These are phyloP conservation scores for Jatropha curcas DNA, from an alignment of 345 rosid genomes.

Conservation along the genomic window DNA sequence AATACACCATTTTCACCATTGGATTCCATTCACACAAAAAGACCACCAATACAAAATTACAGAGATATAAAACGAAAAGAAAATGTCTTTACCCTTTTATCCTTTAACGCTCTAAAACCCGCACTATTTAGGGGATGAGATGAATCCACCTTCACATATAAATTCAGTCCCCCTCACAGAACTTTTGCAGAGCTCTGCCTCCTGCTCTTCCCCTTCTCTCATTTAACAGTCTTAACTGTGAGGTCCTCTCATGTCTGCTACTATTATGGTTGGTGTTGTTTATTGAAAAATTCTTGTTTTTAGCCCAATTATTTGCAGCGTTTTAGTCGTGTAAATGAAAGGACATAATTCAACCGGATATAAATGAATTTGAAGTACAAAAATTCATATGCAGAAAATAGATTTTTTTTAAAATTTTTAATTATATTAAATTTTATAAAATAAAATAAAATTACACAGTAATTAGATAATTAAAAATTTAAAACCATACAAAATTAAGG, in stretches of 20 bases:
- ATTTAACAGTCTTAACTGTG: background rate
- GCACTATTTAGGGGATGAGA: constrained; percentile 21
- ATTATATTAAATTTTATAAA: no score
- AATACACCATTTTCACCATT: constrained; percentile 11
- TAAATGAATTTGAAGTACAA: no score
- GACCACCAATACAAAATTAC: background rate
- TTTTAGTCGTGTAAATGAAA: no score
- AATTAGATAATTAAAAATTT: no score
- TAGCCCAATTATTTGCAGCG: no score
- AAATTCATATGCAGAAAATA: no score
- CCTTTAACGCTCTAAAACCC: constrained; percentile 10
- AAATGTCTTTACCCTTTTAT: constrained; percentile 14
- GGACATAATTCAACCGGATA: no score
- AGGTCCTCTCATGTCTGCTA: constrained; percentile 2
- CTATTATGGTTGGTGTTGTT: no score
- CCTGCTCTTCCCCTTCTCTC: background rate
- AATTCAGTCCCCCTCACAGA: background rate
- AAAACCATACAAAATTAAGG: no score
- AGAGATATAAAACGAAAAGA: background rate
- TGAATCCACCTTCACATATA: background rate
- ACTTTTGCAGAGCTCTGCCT: background rate
- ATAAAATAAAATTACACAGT: no score
- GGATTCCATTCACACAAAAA: constrained; percentile 46
- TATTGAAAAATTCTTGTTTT: no score
- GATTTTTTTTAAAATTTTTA: no score